A percentile compares a stretch with the other conserved stretches of the same genome.
Conservation (phyloP, 495 filamentous ascomycete genomes). For the Astrocystis sublimbata region DNA sequence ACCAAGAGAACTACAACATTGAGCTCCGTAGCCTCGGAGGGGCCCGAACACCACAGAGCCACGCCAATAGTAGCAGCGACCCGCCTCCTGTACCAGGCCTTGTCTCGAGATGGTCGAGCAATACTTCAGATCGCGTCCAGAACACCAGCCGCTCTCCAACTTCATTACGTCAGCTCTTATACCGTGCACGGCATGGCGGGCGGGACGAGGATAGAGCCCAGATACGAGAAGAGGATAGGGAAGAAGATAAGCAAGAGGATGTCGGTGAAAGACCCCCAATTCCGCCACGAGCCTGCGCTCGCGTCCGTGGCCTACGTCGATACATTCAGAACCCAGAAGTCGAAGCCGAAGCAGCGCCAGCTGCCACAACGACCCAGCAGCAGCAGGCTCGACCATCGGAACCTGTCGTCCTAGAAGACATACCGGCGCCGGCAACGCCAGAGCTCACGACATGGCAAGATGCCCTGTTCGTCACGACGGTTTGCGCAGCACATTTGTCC, state of each 20-base stretch:
- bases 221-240: too few species aligned
- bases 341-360: too few species aligned
- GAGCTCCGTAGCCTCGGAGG: slow-evolving; percentile 19
- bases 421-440: neutral
- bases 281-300: neutral
- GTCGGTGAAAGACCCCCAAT: neutral
- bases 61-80: neutral
- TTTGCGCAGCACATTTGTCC: slow-evolving; percentile 34
- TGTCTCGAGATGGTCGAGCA: slow-evolving; percentile 25
- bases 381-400: too few species aligned
- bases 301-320: neutral
- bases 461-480: slow-evolving; percentile 25
- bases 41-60: neutral
- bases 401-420: neutral
- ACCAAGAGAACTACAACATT: slow-evolving; percentile 22
- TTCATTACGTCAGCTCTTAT: neutral
- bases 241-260: neutral
- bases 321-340: too few species aligned
- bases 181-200: neutral
- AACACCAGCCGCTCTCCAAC: neutral
- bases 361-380: too few species aligned
- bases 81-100: neutral
- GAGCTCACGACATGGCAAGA: neutral
- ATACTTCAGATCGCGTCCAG: slow-evolving; percentile 21
- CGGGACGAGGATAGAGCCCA: too few species aligned